These are phyloP conservation scores for Fonsecaea monophora DNA, from an alignment of 2,329 filamentous ascomycete genomes.

Conservation along the genomic window DNA sequence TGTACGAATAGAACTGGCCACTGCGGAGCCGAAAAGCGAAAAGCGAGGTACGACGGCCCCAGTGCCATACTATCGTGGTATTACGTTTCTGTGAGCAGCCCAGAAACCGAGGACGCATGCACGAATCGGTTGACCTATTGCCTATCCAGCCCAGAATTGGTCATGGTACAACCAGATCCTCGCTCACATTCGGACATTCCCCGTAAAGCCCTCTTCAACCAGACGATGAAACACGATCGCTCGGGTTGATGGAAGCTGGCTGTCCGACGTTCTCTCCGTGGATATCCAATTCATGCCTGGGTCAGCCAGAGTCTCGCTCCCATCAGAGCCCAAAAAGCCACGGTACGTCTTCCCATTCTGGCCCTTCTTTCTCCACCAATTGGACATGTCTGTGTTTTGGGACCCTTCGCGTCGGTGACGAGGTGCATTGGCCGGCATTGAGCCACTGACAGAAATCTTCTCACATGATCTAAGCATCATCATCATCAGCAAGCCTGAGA, in stretches of 20 bases:
- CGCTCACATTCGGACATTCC: neutral
- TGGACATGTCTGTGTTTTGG: neutral
- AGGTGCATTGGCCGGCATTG: neutral
- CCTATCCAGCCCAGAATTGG: no score
- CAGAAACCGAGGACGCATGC: no score
- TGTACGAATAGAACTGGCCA: no score
- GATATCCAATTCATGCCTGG: neutral
- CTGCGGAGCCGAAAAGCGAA: no score
- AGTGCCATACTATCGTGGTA: no score
- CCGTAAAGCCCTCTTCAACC: neutral
- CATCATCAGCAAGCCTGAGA: neutral
- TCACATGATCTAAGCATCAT: slow-evolving; percentile 1
- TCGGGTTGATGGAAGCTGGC: neutral
- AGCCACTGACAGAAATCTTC: neutral
- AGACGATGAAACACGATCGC: neutral
- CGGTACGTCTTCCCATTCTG: neutral
- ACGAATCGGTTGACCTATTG: no score
- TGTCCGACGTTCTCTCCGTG: neutral
- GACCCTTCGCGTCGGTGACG: neutral
- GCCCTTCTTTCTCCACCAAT: neutral
- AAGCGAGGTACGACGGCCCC: no score
- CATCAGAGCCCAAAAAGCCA: neutral
- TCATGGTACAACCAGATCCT: neutral
- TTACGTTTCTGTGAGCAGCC: no score
- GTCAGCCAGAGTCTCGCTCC: neutral